Evolutionary conservation across 2,329 filamentous ascomycete species (phyloP).

Genomic region (Fusarium annulatum): DNA sequence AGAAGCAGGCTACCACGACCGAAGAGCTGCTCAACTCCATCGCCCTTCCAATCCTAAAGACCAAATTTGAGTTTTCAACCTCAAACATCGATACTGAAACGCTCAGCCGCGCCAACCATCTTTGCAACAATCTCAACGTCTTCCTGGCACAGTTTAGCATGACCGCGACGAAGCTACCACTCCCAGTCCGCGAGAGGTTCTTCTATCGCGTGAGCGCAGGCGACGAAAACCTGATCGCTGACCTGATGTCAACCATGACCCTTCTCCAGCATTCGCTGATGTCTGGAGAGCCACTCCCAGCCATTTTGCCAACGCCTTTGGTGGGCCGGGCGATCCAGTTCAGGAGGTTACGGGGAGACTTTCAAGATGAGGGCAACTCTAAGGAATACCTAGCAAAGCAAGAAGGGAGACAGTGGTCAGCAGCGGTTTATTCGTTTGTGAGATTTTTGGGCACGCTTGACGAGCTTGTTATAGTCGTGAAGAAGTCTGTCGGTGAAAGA

Average conservation of each 20-base stretch:
- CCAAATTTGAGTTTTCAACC: constrained; percentile 23
- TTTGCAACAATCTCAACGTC: constrained; percentile 19
- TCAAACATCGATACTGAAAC: constrained; percentile 18
- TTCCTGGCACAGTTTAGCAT: constrained; percentile 19
- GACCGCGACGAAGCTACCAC: constrained; percentile 5
- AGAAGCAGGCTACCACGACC: constrained; percentile 8
- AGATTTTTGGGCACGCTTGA: constrained; percentile 13
- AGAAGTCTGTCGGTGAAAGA: constrained; percentile 18
- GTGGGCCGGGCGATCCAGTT: constrained; percentile 17
- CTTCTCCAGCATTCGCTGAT: constrained; percentile 18
- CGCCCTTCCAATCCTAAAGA: constrained; percentile 9
- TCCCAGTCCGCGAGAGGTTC: constrained; percentile 10
- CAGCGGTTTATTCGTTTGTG: constrained; percentile 20
- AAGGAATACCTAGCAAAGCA: neutral
- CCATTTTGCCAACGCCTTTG: constrained; percentile 13
- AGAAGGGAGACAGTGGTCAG: constrained; percentile 18
- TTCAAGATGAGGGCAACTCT: constrained; percentile 10
- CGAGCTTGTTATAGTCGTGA: constrained; percentile 13
- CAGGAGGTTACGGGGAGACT: constrained; percentile 11
- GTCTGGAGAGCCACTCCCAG: constrained; percentile 12
- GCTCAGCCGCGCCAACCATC: constrained; percentile 7
- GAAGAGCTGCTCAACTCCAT: constrained; percentile 15
- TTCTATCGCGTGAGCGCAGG: constrained; percentile 6
- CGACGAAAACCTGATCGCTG: constrained; percentile 8
- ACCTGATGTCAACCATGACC: constrained; percentile 18